These are phyloP conservation scores for Botrytis cinerea DNA, from an alignment of 2,329 filamentous ascomycete species.

Conservation along the genomic window DNA sequence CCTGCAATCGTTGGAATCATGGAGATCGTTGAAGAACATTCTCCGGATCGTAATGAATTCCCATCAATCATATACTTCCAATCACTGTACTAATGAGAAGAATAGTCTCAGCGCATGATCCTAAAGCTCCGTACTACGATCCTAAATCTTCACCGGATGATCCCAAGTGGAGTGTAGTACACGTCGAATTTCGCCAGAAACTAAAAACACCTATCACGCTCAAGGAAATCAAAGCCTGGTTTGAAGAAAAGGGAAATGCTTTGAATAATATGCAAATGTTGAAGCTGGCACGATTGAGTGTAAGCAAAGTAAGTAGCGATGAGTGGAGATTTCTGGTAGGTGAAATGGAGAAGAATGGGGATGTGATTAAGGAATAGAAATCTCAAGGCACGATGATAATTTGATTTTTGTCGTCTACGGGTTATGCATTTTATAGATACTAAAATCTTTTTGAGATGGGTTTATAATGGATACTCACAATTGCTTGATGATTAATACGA, in stretches of 20 bases:
- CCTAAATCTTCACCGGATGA: slow-evolving; percentile 67
- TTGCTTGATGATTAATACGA: background rate
- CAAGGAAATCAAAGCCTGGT: slow-evolving; percentile 68
- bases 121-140: slow-evolving; percentile 80
- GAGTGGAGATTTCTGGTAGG: slow-evolving; percentile 55
- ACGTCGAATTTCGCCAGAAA: slow-evolving; percentile 84
- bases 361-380: slow-evolving; percentile 20
- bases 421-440: background rate
- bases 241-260: slow-evolving; percentile 52
- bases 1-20: slow-evolving; percentile 86
- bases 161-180: slow-evolving; percentile 85
- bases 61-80: background rate
- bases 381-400: too few species aligned
- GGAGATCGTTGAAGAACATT: slow-evolving; percentile 84
- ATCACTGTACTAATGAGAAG: background rate
- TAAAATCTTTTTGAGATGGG: background rate
- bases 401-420: background rate
- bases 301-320: slow-evolving; percentile 63
- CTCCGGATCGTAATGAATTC: slow-evolving; percentile 64
- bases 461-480: background rate
- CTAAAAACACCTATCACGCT: slow-evolving; percentile 71
- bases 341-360: slow-evolving; percentile 24
- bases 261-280: slow-evolving; percentile 80
- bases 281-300: slow-evolving; percentile 79
- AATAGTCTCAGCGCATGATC: slow-evolving; percentile 61